A percentile compares a stretch with the other conserved stretches of the same genome.
Evolutionary conservation across 2,329 filamentous ascomycete genomes (phyloP).

Genomic region (Lecanicillium sp.): DNA sequence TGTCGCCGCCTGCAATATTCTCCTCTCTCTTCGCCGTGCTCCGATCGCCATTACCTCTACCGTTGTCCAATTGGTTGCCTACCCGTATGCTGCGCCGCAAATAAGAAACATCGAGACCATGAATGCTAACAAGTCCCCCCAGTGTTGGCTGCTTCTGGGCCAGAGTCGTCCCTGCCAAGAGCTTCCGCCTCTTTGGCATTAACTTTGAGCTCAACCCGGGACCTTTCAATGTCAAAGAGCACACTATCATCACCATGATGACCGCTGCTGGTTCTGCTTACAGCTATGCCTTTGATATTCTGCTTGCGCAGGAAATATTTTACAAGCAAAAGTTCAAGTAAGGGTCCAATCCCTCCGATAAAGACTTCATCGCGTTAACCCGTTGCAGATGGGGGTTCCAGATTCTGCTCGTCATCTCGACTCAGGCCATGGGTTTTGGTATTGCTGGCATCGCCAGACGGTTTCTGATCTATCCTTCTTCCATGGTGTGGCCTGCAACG

Average conservation of each 20-base stretch:
- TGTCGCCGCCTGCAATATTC: constrained; percentile 50
- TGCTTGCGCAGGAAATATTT: constrained; percentile 39
- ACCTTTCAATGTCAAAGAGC: constrained; percentile 41
- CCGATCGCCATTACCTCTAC: constrained; percentile 47
- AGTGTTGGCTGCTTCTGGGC: constrained; percentile 28
- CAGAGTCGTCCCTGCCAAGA: constrained; percentile 25
- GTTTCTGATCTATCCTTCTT: constrained; percentile 55
- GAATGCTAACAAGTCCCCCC: neutral
- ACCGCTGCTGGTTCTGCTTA: constrained; percentile 30
- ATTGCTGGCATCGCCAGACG: constrained; percentile 53
- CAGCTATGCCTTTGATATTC: constrained; percentile 36
- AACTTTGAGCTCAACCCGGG: constrained; percentile 33
- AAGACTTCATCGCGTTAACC: neutral
- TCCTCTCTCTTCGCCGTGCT: constrained; percentile 44
- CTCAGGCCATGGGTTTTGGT: constrained; percentile 58
- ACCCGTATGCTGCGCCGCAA: constrained; percentile 31
- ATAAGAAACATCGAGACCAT: neutral
- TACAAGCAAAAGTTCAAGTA: constrained; percentile 45
- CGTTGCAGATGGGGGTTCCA: constrained; percentile 45
- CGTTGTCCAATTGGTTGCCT: constrained; percentile 50
- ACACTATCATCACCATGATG: constrained; percentile 44
- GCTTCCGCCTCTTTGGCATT: constrained; percentile 27
- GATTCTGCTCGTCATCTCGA: constrained; percentile 53
- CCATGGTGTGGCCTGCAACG: constrained; percentile 59
- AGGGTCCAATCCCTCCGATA: neutral